phyloP scores from a whole-genome alignment of 2,329 filamentous ascomycete species.

The Gnomoniopsis smithogilvyi region DNA sequence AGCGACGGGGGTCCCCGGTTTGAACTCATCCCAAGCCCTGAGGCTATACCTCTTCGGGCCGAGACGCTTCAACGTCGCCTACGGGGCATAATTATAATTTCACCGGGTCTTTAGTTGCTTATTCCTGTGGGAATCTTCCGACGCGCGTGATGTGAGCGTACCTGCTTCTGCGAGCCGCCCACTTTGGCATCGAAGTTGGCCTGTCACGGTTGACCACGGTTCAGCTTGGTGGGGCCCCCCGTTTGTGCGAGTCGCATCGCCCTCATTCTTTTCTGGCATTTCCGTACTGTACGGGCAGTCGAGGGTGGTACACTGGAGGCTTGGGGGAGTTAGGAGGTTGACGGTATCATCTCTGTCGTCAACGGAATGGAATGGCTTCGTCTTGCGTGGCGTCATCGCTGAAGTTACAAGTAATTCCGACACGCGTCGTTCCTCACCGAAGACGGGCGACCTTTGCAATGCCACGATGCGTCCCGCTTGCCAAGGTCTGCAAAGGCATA shows the following conservation, averaged over 20 bases:
- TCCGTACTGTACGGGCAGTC: not conserved
- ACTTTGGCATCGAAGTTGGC: not conserved
- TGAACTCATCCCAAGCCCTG: constrained; percentile 7
- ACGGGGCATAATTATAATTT: constrained; percentile 8
- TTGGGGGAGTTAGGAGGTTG: not conserved
- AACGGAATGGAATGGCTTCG: too few species aligned
- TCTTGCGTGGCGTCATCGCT: too few species aligned
- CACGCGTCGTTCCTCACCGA: too few species aligned
- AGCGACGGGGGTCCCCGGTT: too few species aligned
- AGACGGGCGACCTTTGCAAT: too few species aligned
- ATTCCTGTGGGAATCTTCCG: not conserved
- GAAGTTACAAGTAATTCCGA: too few species aligned
- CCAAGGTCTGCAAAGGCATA: too few species aligned
- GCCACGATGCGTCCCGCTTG: too few species aligned
- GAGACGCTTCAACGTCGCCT: not conserved
- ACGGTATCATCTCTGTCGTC: too few species aligned
- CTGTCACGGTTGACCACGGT: not conserved
- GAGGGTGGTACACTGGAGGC: not conserved
- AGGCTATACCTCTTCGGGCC: constrained; percentile 8
- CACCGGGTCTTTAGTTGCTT: not conserved
- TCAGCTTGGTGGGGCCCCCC: not conserved
- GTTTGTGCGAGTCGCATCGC: not conserved
- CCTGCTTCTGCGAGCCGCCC: not conserved
- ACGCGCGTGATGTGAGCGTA: not conserved
- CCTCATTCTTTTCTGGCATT: too few species aligned